phyloP scores from a whole-genome alignment of 345 rosid species.

The Conringia planisiliqua region DNA sequence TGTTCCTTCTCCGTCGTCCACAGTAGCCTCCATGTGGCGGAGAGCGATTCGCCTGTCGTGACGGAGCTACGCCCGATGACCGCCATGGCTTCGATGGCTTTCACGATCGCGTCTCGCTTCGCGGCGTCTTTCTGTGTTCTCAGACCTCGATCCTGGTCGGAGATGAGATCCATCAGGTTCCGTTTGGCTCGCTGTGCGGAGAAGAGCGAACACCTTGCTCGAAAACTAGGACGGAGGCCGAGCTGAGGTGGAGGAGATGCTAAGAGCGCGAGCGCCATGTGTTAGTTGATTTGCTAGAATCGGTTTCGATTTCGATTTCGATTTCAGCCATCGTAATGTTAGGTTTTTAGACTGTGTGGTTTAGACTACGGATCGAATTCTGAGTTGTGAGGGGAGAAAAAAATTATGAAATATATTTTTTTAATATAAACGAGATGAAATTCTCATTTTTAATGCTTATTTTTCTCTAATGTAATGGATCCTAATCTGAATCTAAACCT shows the following conservation, averaged over 20 bases:
- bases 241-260: neutral
- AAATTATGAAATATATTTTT: too few relatives aligned
- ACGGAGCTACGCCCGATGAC: constrained; percentile 45
- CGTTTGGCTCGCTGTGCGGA: constrained; percentile 50
- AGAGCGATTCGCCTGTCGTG: constrained; percentile 63
- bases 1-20: constrained; percentile 99
- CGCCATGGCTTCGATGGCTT: constrained; percentile 66
- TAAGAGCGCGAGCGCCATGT: constrained; percentile 25
- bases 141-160: constrained; percentile 83
- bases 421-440: too few relatives aligned
- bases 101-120: constrained; percentile 53
- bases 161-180: constrained; percentile 61
- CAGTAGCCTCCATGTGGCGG: constrained; percentile 81
- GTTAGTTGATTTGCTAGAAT: neutral
- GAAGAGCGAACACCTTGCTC: constrained; percentile 39
- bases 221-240: neutral
- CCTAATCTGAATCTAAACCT: too few relatives aligned
- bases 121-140: constrained; percentile 61
- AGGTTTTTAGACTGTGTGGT: too few relatives aligned
- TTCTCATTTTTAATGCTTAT: too few relatives aligned
- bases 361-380: too few relatives aligned
- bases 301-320: too few relatives aligned
- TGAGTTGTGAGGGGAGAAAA: too few relatives aligned
- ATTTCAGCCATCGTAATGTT: too few relatives aligned
- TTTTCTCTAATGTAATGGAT: too few relatives aligned